Evolutionary conservation across 1,139 yeast species (phyloP), one percentile per base, ranked within the genome.

Genomic region (Hansenula lynferdii): DNA sequence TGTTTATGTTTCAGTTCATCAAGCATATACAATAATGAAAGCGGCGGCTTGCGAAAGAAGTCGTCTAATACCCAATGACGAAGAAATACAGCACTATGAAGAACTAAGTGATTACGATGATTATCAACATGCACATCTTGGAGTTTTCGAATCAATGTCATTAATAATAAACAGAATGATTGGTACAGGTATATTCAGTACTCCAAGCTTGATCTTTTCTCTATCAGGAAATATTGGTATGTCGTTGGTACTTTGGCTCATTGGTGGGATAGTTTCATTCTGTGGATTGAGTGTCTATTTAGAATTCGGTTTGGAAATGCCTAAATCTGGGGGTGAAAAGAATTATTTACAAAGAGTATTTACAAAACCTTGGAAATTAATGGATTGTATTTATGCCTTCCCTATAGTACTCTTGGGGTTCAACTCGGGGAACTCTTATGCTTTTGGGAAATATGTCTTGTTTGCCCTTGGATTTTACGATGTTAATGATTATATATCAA

Each of bases 161-260:
- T 61, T 72, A 24, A 70, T 71, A 30, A 69, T 70, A 42, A 72
- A 72, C 52, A 72, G 70, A 47, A 72, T 72, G 71, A 65, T 72
- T 6, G 77, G 77, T 0, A 72, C 77, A 0, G 77, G 77, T 1
- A 70, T 72, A 21, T 72, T 70, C 49, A 67, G 67, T 57, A 71
- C 73, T n/a, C 77, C 77, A 0, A 63, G 75, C 1, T 64, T 72
- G 33, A 70, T 72, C 17, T 69, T 67, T 45, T 64, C 65, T 37
- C 57, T 70, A 33, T 58, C 65, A 31, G 77, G 77, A 2, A 67
- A 68, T 33, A 67, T 70, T 6, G 68, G 69, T 0, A 48, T 67
- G 3, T 69, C 66, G 34, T 53, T 72, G 14, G 35, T 50, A 4
- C 49, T 72, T n/a, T 72, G 74, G 67, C 39, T 67, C 0, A 21